Evolutionary conservation across 169 alveolate species (phyloP).

Genomic region (Plasmodium malariae): DNA sequence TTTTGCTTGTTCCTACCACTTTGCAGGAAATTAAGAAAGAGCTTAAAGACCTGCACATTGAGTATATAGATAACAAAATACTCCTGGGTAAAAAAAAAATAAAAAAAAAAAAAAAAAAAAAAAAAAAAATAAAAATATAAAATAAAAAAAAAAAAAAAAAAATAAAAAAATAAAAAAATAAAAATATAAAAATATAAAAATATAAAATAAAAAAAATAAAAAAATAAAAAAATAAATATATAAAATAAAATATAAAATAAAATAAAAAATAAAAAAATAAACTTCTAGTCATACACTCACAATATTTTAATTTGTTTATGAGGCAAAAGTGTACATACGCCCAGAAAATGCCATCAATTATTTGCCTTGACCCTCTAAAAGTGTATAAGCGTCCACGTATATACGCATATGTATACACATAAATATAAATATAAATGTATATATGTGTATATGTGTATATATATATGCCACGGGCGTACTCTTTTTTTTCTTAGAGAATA

Average conservation of each 20-base stretch:
- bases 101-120: no score
- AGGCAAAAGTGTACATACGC: neutral
- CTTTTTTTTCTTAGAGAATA: conserved; percentile 25
- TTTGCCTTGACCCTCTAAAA: neutral
- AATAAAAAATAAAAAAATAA: neutral
- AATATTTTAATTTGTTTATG: neutral
- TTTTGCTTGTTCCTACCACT: no score
- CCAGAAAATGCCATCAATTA: neutral
- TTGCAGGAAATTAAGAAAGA: conserved; percentile 66
- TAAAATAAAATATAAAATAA: neutral
- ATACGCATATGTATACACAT: neutral
- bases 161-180: neutral
- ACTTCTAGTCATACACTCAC: no score
- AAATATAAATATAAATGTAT: no score
- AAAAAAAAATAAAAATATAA: no score
- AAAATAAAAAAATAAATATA: no score
- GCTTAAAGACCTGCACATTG: conserved; percentile 41
- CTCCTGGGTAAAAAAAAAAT: conserved; percentile 21
- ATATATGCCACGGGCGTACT: neutral
- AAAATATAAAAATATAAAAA: no score
- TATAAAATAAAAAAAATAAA: neutral
- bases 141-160: no score
- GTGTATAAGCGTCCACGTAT: neutral
- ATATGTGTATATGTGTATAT: no score
- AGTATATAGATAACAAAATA: conserved; percentile 47